A percentile compares a stretch with the other conserved stretches of the same genome.
Conservation (phyloP, 108 stramenopile genomes). For the Fragilaria radians region DNA sequence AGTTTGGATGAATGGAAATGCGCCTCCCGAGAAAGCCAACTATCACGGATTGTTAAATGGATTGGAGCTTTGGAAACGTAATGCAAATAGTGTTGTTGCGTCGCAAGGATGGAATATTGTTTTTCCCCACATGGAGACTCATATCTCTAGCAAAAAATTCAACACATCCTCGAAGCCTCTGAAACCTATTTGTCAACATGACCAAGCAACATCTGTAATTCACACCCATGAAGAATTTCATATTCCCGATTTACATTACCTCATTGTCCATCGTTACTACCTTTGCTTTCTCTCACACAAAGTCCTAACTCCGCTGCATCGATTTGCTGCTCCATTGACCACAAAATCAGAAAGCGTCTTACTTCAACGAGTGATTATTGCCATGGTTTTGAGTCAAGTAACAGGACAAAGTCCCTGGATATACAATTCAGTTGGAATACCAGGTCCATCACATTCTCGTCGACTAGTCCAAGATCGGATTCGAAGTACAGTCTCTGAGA, state of each 20-base stretch:
- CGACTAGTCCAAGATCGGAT: too few species aligned
- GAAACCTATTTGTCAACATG: neutral
- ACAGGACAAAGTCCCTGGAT: neutral
- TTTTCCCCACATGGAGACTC: too few species aligned
- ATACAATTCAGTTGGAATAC: neutral
- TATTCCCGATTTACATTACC: neutral
- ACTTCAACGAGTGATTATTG: neutral
- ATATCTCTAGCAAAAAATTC: neutral
- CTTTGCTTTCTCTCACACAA: neutral
- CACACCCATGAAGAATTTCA: neutral
- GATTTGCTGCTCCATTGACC: neutral
- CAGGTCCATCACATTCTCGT: too few species aligned
- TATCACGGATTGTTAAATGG: neutral
- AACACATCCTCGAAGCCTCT: neutral
- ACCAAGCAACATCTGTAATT: neutral
- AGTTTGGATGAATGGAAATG: constrained; percentile 4
- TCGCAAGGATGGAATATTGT: neutral
- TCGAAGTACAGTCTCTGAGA: too few species aligned
- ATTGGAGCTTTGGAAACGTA: constrained; percentile 1
- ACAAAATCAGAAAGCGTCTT: neutral
- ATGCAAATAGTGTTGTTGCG: neutral
- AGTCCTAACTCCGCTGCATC: neutral
- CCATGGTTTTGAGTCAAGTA: neutral
- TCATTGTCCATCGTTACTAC: neutral
- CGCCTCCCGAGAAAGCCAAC: neutral